Evolutionary conservation across 176 grass and related monocot genomes (phyloP).

Genomic region (Cocos nucifera): DNA sequence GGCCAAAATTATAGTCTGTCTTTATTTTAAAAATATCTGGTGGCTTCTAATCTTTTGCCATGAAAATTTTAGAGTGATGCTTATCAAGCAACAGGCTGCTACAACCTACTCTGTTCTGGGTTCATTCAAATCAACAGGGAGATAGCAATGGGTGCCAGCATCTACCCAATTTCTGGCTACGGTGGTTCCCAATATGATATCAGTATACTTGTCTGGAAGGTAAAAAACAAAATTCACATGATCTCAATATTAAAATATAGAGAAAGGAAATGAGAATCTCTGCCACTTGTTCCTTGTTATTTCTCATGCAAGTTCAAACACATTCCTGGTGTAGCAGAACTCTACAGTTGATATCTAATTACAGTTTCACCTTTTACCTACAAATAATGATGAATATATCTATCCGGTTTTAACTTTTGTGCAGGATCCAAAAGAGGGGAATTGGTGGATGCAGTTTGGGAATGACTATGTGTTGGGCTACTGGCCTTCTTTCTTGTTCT

Average conservation of each 20-base stretch:
- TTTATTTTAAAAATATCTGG: too few relatives aligned
- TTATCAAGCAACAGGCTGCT: slow-evolving; percentile 83
- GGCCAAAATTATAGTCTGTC: too few relatives aligned
- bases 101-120: slow-evolving; percentile 82
- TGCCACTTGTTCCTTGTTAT: slow-evolving; percentile 52
- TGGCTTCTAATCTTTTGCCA: too few relatives aligned
- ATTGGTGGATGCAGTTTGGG: slow-evolving; percentile 78
- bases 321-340: slow-evolving; percentile 22
- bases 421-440: slow-evolving; percentile 77
- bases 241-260: slow-evolving; percentile 11
- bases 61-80: slow-evolving; percentile 65
- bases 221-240: slow-evolving; percentile 71
- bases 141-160: slow-evolving; percentile 85
- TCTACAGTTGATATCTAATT: slow-evolving; percentile 29
- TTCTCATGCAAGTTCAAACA: slow-evolving; percentile 13
- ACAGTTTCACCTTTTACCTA: not conserved
- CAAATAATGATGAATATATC: too few relatives aligned
- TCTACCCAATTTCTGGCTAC: slow-evolving; percentile 71
- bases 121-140: slow-evolving; percentile 91
- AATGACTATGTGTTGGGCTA: slow-evolving; percentile 59
- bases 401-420: not conserved
- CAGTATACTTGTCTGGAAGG: slow-evolving; percentile 88
- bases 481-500: slow-evolving; percentile 86
- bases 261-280: slow-evolving; percentile 38
- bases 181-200: slow-evolving; percentile 76